Percentiles rank a stretch among this genome's conserved stretches.
These are phyloP conservation scores for Amauroascus verrucosus DNA, from an alignment of 2,329 filamentous ascomycete genomes.

Conservation along the genomic window DNA sequence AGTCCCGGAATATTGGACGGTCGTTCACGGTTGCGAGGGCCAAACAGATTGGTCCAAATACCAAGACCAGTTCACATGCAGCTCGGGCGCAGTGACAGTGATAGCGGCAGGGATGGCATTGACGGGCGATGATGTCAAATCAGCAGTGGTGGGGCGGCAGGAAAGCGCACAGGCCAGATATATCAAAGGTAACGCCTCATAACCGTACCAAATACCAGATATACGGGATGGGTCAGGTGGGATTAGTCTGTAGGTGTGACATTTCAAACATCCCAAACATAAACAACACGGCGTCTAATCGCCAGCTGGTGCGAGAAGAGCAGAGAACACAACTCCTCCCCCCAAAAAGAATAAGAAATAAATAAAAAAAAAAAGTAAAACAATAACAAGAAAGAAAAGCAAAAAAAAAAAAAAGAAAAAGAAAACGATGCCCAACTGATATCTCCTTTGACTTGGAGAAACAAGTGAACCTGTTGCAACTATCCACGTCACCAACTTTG, in stretches of 20 bases:
- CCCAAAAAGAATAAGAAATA: too few species aligned
- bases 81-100: not conserved
- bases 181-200: not conserved
- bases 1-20: not conserved
- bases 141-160: slow-evolving; percentile 5
- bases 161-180: not conserved
- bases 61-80: slow-evolving; percentile 9
- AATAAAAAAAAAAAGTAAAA: too few species aligned
- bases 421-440: slow-evolving; percentile 4
- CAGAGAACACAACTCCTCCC: not conserved
- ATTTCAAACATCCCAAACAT: not conserved
- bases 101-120: not conserved
- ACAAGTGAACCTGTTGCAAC: slow-evolving; percentile 10
- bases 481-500: slow-evolving; percentile 13
- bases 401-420: too few species aligned
- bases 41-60: slow-evolving; percentile 5
- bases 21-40: not conserved
- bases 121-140: slow-evolving; percentile 7
- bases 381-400: too few species aligned
- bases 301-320: not conserved
- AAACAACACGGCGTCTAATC: not conserved
- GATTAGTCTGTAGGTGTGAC: slow-evolving; percentile 6
- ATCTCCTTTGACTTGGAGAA: not conserved
- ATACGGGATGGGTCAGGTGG: not conserved
- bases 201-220: slow-evolving; percentile 2